These are phyloP conservation scores for Dunaliella sp. DNA, from an alignment of 139 green algal species.

Conservation along the genomic window DNA sequence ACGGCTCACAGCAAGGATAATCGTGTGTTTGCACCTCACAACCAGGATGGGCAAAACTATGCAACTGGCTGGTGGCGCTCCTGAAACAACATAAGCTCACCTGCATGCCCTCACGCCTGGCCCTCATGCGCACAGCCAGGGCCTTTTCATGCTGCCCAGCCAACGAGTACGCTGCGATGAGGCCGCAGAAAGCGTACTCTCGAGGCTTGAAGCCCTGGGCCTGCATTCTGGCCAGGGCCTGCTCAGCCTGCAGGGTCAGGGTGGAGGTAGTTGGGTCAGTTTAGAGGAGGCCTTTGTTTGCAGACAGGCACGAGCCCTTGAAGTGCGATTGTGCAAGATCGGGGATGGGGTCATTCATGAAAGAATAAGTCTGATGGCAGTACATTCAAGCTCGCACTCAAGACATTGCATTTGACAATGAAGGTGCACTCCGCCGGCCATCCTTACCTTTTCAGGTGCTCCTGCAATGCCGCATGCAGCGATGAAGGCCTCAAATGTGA, in stretches of 20 bases:
- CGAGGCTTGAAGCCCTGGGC: constrained; percentile 39
- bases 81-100: too few relatives aligned
- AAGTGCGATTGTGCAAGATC: too few relatives aligned
- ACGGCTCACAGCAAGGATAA: too few relatives aligned
- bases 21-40: too few relatives aligned
- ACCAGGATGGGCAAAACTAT: too few relatives aligned
- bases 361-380: too few relatives aligned
- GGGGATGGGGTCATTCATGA: too few relatives aligned
- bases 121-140: constrained; percentile 37
- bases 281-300: background rate
- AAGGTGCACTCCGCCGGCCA: too few relatives aligned
- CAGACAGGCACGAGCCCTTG: too few relatives aligned
- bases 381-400: too few relatives aligned
- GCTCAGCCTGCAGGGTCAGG: constrained; percentile 48
- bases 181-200: constrained; percentile 78
- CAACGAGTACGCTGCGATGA: constrained; percentile 72
- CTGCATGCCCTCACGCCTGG: constrained; percentile 26
- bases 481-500: constrained; percentile 79
- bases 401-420: too few relatives aligned
- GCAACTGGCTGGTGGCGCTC: too few relatives aligned
- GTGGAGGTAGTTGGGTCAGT: background rate
- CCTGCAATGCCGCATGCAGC: constrained; percentile 74
- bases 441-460: constrained; percentile 22
- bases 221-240: constrained; percentile 35
- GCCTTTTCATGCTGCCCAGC: constrained; percentile 54